A percentile compares a stretch with the other conserved stretches of the same genome.
Conservation (phyloP, 2,329 filamentous ascomycete genomes). For the Helotiales sp. region DNA sequence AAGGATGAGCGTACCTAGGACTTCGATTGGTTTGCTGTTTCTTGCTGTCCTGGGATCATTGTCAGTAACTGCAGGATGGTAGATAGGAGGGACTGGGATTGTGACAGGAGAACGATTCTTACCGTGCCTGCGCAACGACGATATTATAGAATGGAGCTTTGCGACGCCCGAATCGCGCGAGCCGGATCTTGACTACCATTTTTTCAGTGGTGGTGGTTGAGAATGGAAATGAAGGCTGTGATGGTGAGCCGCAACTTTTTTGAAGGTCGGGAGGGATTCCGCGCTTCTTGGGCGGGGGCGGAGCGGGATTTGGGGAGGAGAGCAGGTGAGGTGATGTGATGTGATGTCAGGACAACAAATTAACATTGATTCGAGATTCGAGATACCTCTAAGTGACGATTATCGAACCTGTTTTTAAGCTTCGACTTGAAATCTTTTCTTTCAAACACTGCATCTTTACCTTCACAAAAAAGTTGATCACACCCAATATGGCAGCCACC, state of each 20-base stretch:
- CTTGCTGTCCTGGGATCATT: conserved; percentile 69
- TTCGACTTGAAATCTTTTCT: neutral
- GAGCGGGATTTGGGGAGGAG: no score
- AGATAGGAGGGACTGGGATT: no score
- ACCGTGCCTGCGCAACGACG: conserved; percentile 90
- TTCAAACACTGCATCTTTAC: neutral
- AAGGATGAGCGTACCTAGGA: conserved; percentile 70
- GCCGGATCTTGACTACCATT: conserved; percentile 93
- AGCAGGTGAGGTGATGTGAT: conserved; percentile 19
- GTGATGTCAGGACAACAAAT: neutral
- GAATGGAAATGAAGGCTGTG: conserved; percentile 4
- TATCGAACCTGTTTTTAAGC: no score
- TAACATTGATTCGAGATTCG: neutral
- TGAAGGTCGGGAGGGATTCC: conserved; percentile 5
- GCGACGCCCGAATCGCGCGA: conserved; percentile 87
- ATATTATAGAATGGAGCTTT: conserved; percentile 98
- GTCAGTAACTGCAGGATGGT: conserved; percentile 10
- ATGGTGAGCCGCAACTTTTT: conserved; percentile 10
- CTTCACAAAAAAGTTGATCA: neutral
- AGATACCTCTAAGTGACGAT: neutral
- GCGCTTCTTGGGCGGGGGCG: neutral
- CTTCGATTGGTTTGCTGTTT: conserved; percentile 87
- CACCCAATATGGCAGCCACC: neutral
- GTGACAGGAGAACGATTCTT: conserved; percentile 33
- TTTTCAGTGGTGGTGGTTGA: conserved; percentile 30